phyloP scores from a whole-genome alignment of 2,329 filamentous ascomycete genomes.

The Fusarium tuaranense region DNA sequence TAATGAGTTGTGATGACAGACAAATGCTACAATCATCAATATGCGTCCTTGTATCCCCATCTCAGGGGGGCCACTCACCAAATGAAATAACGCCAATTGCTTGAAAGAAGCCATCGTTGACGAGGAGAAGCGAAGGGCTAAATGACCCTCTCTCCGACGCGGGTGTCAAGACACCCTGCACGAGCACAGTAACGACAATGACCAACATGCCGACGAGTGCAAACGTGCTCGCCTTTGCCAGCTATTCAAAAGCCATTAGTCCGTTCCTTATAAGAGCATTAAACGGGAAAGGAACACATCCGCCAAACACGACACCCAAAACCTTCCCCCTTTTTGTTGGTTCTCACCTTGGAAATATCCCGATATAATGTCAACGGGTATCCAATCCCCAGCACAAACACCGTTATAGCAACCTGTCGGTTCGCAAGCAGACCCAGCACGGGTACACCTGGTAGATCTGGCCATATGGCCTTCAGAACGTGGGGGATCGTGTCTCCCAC shows the following conservation, averaged over 20 bases:
- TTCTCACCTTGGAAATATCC: conserved; percentile 91
- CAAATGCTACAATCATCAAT: conserved; percentile 61
- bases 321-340: background rate
- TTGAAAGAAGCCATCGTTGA: conserved; percentile 92
- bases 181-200: conserved; percentile 88
- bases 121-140: conserved; percentile 74
- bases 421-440: conserved; percentile 87
- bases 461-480: conserved; percentile 86
- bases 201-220: conserved; percentile 93
- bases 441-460: conserved; percentile 76
- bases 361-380: conserved; percentile 93
- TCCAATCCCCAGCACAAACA: conserved; percentile 87
- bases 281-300: background rate
- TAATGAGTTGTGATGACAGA: conserved; percentile 92
- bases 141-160: conserved; percentile 78
- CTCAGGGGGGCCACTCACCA: conserved; percentile 65
- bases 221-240: conserved; percentile 95
- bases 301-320: background rate
- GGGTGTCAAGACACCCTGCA: conserved; percentile 83
- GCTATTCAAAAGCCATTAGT: conserved; percentile 60
- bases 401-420: conserved; percentile 84
- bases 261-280: background rate
- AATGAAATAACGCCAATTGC: conserved; percentile 99
- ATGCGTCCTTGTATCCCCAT: background rate
- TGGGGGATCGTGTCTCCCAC: conserved; percentile 96